Percentiles rank a stretch among this genome's conserved stretches.
phyloP scores from a whole-genome alignment of 305 asterid genomes.

The Fraxinus platypoda region DNA sequence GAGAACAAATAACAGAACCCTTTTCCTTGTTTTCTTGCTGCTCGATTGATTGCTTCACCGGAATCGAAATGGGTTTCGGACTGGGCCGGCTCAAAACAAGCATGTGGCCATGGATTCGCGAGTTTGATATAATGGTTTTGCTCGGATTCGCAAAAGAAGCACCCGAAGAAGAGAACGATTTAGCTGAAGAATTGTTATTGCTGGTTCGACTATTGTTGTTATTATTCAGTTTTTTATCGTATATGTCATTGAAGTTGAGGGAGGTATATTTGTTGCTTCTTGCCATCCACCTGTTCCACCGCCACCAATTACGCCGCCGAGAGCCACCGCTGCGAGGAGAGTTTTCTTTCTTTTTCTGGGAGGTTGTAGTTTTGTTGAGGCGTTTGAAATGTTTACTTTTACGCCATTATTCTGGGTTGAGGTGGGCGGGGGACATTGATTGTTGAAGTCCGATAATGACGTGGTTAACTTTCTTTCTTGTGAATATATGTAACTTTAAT shows the following conservation, averaged over 20 bases:
- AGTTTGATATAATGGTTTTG: constrained; percentile 46
- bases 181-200: constrained; percentile 28
- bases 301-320: constrained; percentile 40
- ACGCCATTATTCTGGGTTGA: not conserved
- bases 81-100: constrained; percentile 70
- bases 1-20: constrained; percentile 19
- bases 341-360: not conserved
- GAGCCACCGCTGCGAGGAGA: constrained; percentile 45
- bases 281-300: constrained; percentile 74
- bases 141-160: constrained; percentile 30
- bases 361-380: not conserved
- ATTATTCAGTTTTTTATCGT: constrained; percentile 51
- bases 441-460: not conserved
- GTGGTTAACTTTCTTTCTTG: not conserved
- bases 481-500: not conserved
- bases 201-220: constrained; percentile 26
- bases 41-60: constrained; percentile 26
- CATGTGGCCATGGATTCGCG: constrained; percentile 83
- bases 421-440: not conserved
- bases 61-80: constrained; percentile 50
- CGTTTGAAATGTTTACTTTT: not conserved
- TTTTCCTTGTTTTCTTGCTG: constrained; percentile 25
- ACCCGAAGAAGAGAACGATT: constrained; percentile 15
- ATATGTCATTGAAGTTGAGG: constrained; percentile 71
- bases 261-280: constrained; percentile 75